Percentiles rank a stretch among this genome's conserved stretches.
phyloP scores from a whole-genome alignment of 306 rosid species.

The Potentilla sterilis region DNA sequence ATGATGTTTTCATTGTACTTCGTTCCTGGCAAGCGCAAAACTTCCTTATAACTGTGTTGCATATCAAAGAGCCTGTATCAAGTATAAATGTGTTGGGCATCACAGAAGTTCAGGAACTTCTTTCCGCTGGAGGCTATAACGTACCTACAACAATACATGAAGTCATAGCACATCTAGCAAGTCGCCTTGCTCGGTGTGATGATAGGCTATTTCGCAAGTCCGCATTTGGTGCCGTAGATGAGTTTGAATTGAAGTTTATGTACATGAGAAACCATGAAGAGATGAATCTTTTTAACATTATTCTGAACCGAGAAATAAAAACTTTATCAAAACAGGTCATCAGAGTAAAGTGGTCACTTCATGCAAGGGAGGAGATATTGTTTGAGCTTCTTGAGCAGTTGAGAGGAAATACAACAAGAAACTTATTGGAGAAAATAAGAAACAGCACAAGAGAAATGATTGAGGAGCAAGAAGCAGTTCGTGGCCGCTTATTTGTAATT shows the following conservation, averaged over 20 bases:
- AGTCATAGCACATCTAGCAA: constrained; percentile 73
- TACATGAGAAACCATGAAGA: constrained; percentile 94
- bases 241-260: constrained; percentile 87
- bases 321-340: constrained; percentile 87
- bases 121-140: constrained; percentile 69
- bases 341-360: constrained; percentile 95
- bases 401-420: constrained; percentile 58
- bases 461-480: constrained; percentile 96
- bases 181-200: constrained; percentile 93
- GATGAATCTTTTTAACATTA: constrained; percentile 61
- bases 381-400: constrained; percentile 85
- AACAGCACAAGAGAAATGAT: constrained; percentile 79
- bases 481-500: constrained; percentile 84
- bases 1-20: constrained; percentile 83
- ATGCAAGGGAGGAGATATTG: constrained; percentile 88
- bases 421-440: constrained; percentile 55
- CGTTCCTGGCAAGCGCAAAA: constrained; percentile 95
- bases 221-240: constrained; percentile 89
- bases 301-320: constrained; percentile 86
- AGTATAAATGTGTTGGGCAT: constrained; percentile 68
- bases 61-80: constrained; percentile 61
- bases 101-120: constrained; percentile 95
- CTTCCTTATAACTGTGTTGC: constrained; percentile 76
- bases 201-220: constrained; percentile 88
- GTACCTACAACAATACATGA: constrained; percentile 84